Base-by-base conservation (phyloP, 305 asterid species). In the Solanum hybrid region DNA sequence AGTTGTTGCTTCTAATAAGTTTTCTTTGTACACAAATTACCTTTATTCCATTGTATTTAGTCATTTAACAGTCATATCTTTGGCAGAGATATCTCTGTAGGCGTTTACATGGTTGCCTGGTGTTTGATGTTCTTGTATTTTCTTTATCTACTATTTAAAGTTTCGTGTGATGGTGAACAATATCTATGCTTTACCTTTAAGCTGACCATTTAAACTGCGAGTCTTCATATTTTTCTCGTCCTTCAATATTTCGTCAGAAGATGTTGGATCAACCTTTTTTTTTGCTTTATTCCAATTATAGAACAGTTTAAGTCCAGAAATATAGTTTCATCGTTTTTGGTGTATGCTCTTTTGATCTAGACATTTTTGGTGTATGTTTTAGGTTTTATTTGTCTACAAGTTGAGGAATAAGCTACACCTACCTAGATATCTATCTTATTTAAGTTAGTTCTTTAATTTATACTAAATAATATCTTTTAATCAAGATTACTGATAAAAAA, bases 1-100 rank as follows among this genome's bases (percentile, higher is more conserved):
- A 87, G 64, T 88, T 86, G 86, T 45, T 87, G 85, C 88, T 88
- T 81, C 86, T 45, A 27, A 85, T 19, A 71, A 82, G 88, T 87
- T 19, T 40, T 13, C 26, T 87, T 87, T 71, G 34, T 79, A 37
- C n/a, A 37, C 14, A 80, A 31, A 38, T 37, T 78, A 13, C 37
- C 69, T 40, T 42, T 81, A n/a, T 27, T 29, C 37, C 86, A 34
- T 81, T 81, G 24, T 81, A 45, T 81, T 81, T 81, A 5, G 71
- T 81, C 86, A 26, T 27, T 40, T 38, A 26, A 17, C 36, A 80
- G 69, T 80, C 86, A 27, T 15, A 26, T 81, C 26, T 42, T 81
- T 81, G 86, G 71, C 29, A 51, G 71, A 14, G 86, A 27, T n/a
- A 81, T 81, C 36, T 81, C 71, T 40, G 71, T 81, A 40, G 71